Evolutionary conservation across 2,329 filamentous ascomycete species (phyloP).

Genomic region (Emydomyces testavorans): DNA sequence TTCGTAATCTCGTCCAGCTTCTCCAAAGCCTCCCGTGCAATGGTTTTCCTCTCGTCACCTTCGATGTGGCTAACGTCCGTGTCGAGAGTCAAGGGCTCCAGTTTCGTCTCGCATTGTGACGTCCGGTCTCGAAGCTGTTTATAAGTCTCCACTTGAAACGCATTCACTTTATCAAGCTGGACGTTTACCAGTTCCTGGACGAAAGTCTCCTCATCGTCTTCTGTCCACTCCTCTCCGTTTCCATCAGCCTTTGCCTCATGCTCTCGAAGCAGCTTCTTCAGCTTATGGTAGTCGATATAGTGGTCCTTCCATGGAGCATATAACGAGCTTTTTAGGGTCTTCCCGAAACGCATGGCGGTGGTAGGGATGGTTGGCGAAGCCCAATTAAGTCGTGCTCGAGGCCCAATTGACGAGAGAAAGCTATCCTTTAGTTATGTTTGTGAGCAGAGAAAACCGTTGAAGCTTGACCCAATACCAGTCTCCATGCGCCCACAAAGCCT

Average conservation of each 20-base stretch:
- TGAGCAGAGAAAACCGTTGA: no score
- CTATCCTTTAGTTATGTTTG: no score
- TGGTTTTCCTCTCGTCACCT: slow-evolving; percentile 36
- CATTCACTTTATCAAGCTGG: slow-evolving; percentile 87
- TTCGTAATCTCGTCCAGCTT: slow-evolving; percentile 67
- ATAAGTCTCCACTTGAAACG: slow-evolving; percentile 74
- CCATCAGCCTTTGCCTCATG: slow-evolving; percentile 43
- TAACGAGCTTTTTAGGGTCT: slow-evolving; percentile 65
- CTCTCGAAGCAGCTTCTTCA: slow-evolving; percentile 81
- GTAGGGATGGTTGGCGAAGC: background rate
- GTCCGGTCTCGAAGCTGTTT: slow-evolving; percentile 71
- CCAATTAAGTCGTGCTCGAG: no score
- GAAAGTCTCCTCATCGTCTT: slow-evolving; percentile 85
- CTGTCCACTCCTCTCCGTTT: slow-evolving; percentile 63
- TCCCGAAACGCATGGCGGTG: slow-evolving; percentile 74
- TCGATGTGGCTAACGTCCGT: slow-evolving; percentile 27
- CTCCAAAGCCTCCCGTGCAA: slow-evolving; percentile 57
- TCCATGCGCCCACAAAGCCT: no score
- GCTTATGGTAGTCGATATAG: slow-evolving; percentile 91
- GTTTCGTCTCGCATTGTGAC: slow-evolving; percentile 53
- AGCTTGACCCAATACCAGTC: no score
- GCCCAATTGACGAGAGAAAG: no score
- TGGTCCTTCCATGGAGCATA: slow-evolving; percentile 84
- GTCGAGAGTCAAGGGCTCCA: slow-evolving; percentile 46
- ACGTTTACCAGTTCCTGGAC: slow-evolving; percentile 91